Conservation (phyloP, 2,329 filamentous ascomycete genomes). For the Pyricularia pennisetigena region DNA sequence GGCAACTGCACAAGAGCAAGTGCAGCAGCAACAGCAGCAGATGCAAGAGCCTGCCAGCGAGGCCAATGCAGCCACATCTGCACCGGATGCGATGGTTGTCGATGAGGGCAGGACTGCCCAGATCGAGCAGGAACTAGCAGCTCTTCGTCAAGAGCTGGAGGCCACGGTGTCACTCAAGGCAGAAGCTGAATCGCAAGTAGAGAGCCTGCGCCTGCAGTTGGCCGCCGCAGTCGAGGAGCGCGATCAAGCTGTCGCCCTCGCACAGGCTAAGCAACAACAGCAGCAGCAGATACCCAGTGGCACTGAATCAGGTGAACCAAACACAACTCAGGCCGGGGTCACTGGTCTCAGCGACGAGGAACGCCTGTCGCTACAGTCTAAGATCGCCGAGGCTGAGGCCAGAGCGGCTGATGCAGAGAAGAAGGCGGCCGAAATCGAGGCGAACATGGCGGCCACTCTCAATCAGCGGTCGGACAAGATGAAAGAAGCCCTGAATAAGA, state of each 20-base stretch:
- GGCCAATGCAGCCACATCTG: conserved; percentile 16
- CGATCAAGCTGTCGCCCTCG: conserved; percentile 45
- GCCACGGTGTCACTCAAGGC: conserved; percentile 58
- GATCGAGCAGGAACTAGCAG: conserved; percentile 38
- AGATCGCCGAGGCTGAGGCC: conserved; percentile 48
- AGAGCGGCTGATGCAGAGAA: conserved; percentile 55
- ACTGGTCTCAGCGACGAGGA: conserved; percentile 42
- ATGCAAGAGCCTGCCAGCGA: conserved; percentile 31
- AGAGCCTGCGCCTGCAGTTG: conserved; percentile 46
- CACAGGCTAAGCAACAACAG: conserved; percentile 15
- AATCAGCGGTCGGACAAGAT: conserved; percentile 60
- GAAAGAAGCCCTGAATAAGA: conserved; percentile 58
- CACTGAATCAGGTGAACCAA: conserved; percentile 9
- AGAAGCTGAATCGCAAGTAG: conserved; percentile 53
- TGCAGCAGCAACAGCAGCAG: conserved; percentile 11
- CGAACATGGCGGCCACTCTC: conserved; percentile 47
- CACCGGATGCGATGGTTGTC: background rate
- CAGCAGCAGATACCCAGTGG: conserved; percentile 15
- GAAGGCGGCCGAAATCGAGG: conserved; percentile 55
- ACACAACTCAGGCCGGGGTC: conserved; percentile 9
- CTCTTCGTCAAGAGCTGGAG: conserved; percentile 52
- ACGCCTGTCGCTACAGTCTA: conserved; percentile 51
- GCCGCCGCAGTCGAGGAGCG: conserved; percentile 52
- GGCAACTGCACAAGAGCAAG: background rate
- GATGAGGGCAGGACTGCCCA: conserved; percentile 19